Evolutionary conservation across 345 rosid genomes (phyloP), one percentile per base, ranked within the genome.

Genomic region (Lenwebbia sp.): DNA sequence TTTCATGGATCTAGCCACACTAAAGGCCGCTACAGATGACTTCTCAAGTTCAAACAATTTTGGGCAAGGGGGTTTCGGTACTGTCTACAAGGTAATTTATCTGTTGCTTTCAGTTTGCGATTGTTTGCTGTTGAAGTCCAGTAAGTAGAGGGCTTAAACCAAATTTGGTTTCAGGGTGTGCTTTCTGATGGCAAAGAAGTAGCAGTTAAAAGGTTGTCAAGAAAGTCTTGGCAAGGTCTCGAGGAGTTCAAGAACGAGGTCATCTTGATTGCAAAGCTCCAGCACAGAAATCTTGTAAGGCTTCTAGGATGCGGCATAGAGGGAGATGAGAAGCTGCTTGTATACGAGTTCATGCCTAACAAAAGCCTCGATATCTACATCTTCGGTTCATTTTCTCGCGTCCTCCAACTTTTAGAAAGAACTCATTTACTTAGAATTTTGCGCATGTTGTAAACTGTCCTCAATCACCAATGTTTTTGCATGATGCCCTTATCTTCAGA

Each of bases 191-290:
- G 90, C n/a, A 82, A 65, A 84, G 89, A 88, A 65, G 65, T 92
- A 12, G 92, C 92, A 2, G 90, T 88, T 23, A 92, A 92, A 84
- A 89, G 91, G 84, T 54, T 90, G 44, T 87, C 90, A 10, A 84
- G 89, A 75, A 86, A 54, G 33, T 91, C 94, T 40, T 82, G 92
- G 84, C 93, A 91, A 88, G 94, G 91, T 4, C 40, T 89, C 2
- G 74, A 87, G 37, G 91, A 92, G 87, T 91, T 92, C 57, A 87
- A 87, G 85, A 92, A 91, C 86, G 94, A 92, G 86, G 87, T 89
- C 52, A 52, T 40, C 55, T 54, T 91, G 58, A 89, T 92, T 54
- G 88, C 89, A 22, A 90, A 85, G 65, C 91, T 92, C 74, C 92
- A 89, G 55, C 92, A 92, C 86, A 56, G 83, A 83, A 92, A 92